A percentile compares a stretch with the other conserved stretches of the same genome.
Evolutionary conservation across 2,329 filamentous ascomycete species (phyloP).

Genomic region (Aspergillus bombycis): DNA sequence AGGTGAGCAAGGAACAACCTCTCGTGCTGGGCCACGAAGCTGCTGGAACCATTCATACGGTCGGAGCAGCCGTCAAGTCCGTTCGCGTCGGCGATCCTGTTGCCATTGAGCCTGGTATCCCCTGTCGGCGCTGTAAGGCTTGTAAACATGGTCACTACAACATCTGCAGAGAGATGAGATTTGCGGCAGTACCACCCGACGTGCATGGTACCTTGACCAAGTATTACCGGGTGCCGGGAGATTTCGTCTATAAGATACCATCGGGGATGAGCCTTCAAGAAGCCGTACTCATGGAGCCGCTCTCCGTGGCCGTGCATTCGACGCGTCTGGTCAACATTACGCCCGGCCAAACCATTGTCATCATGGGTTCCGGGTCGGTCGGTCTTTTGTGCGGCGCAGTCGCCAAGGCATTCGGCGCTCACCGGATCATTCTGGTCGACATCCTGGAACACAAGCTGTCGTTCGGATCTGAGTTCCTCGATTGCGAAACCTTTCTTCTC

Average conservation of each 20-base stretch:
- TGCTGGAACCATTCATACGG: slow-evolving; percentile 33
- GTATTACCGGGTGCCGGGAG: slow-evolving; percentile 44
- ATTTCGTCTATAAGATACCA: slow-evolving; percentile 46
- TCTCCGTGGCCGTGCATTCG: slow-evolving; percentile 49
- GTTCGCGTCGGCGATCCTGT: slow-evolving; percentile 37
- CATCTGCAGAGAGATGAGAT: slow-evolving; percentile 44
- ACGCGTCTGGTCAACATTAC: slow-evolving; percentile 40
- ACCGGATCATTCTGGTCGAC: slow-evolving; percentile 62
- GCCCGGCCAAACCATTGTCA: slow-evolving; percentile 47
- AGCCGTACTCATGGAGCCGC: slow-evolving; percentile 50
- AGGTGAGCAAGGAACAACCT: slow-evolving; percentile 27
- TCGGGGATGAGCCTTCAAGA: slow-evolving; percentile 43
- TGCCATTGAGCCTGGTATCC: slow-evolving; percentile 42
- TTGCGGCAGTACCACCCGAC: slow-evolving; percentile 44
- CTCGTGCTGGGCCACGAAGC: slow-evolving; percentile 43
- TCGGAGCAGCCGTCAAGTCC: slow-evolving; percentile 31
- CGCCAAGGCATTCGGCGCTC: slow-evolving; percentile 63
- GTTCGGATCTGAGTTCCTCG: slow-evolving; percentile 45
- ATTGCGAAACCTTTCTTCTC: slow-evolving; percentile 22
- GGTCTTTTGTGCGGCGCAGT: slow-evolving; percentile 65
- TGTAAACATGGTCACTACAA: slow-evolving; percentile 47
- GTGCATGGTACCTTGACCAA: slow-evolving; percentile 43
- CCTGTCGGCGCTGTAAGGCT: slow-evolving; percentile 39
- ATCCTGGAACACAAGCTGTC: slow-evolving; percentile 61
- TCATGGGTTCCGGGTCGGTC: slow-evolving; percentile 65